A percentile compares a stretch with the other conserved stretches of the same genome.
Conservation (phyloP, 2,329 filamentous ascomycete species). For the Dactylella cylindrospora region DNA sequence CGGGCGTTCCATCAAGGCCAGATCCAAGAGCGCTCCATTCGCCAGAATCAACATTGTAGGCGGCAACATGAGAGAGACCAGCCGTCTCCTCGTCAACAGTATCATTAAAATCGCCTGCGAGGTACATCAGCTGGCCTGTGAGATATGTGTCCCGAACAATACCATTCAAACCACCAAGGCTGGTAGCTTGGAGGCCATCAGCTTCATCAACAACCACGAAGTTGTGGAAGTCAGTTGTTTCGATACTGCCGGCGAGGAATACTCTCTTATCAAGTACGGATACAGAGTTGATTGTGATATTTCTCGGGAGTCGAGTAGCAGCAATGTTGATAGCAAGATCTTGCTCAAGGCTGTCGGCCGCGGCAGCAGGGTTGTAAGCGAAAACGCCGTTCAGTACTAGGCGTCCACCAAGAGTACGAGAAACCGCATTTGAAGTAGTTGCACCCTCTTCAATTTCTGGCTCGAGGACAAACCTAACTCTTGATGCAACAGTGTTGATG, state of each 20-base stretch:
- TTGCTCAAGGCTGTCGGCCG: slow-evolving; percentile 68
- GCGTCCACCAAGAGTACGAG: neutral
- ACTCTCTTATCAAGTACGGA: slow-evolving; percentile 12
- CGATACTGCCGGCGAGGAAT: slow-evolving; percentile 60
- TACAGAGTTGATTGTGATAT: slow-evolving; percentile 20
- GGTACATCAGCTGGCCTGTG: slow-evolving; percentile 68
- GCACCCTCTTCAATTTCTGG: neutral
- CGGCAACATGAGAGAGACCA: slow-evolving; percentile 74
- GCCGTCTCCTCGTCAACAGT: slow-evolving; percentile 63
- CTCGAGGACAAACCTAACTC: slow-evolving; percentile 70
- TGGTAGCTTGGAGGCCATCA: slow-evolving; percentile 61
- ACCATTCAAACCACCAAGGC: slow-evolving; percentile 75
- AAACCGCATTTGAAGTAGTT: neutral
- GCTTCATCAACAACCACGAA: slow-evolving; percentile 71
- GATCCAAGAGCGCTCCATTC: slow-evolving; percentile 78
- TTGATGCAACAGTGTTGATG: slow-evolving; percentile 81
- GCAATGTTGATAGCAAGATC: slow-evolving; percentile 69
- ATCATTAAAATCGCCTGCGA: slow-evolving; percentile 81
- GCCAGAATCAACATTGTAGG: slow-evolving; percentile 69
- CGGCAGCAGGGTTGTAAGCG: slow-evolving; percentile 77
- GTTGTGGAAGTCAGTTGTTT: slow-evolving; percentile 63
- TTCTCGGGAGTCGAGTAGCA: slow-evolving; percentile 67
- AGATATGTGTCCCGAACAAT: slow-evolving; percentile 72
- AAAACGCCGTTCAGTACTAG: slow-evolving; percentile 77
- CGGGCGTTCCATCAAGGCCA: slow-evolving; percentile 79